Percentiles rank a stretch among this genome's conserved stretches.
phyloP scores from a whole-genome alignment of 805 yeast genomes.

The Cephaloascus fragrans region DNA sequence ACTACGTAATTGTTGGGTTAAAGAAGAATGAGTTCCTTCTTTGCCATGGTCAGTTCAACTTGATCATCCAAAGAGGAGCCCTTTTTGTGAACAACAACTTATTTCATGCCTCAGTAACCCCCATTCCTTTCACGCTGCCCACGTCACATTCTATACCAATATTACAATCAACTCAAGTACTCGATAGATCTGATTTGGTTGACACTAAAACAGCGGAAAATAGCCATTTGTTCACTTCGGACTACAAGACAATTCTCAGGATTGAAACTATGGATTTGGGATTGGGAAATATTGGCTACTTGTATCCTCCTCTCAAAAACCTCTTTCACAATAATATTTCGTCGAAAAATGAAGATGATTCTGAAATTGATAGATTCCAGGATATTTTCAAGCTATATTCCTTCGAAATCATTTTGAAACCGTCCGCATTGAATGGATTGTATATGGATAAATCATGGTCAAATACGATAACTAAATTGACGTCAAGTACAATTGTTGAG shows the following conservation, averaged over 20 bases:
- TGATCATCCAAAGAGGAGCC: constrained; percentile 38
- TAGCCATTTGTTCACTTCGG: constrained; percentile 24
- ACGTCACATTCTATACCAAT: constrained; percentile 27
- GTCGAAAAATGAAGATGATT: neutral
- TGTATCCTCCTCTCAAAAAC: constrained; percentile 36
- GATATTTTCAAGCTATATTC: neutral
- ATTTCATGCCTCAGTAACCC: constrained; percentile 15
- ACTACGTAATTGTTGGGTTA: constrained; percentile 29
- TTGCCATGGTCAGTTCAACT: constrained; percentile 35
- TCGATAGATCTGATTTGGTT: constrained; percentile 15
- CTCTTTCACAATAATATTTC: constrained; percentile 14
- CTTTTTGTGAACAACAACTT: constrained; percentile 29
- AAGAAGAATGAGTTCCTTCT: constrained; percentile 30
- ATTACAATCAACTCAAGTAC: constrained; percentile 29
- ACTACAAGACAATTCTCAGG: constrained; percentile 29
- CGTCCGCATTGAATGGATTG: neutral
- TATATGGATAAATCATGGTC: neutral
- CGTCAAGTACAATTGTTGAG: neutral
- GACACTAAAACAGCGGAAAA: constrained; percentile 21
- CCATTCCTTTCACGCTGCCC: constrained; percentile 24
- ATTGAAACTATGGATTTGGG: constrained; percentile 23
- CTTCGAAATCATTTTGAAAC: neutral
- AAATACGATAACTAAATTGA: neutral
- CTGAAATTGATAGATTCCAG: neutral
- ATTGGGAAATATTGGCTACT: constrained; percentile 28